Percentiles rank a stretch among this genome's conserved stretches.
Evolutionary conservation across 352 stramenopile genomes (phyloP).

Genomic region (Phytophthora capsici): DNA sequence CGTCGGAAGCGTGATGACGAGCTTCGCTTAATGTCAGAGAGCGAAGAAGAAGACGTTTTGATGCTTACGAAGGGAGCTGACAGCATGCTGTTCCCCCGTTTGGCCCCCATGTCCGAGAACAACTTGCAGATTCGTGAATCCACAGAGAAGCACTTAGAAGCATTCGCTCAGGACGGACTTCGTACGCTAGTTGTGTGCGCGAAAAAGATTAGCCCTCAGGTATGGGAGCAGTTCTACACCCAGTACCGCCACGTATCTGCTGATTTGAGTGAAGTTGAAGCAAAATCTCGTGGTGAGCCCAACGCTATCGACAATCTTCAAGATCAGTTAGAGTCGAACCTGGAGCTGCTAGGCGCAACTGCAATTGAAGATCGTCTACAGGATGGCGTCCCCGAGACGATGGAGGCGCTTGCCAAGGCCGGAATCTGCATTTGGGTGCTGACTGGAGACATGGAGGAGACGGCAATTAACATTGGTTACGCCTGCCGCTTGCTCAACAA

Average conservation of each 20-base stretch:
- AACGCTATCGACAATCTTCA: slow-evolving; percentile 76
- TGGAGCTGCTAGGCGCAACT: slow-evolving; percentile 82
- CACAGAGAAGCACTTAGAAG: slow-evolving; percentile 77
- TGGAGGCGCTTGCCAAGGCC: slow-evolving; percentile 75
- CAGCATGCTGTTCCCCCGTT: slow-evolving; percentile 85
- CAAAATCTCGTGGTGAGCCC: slow-evolving; percentile 60
- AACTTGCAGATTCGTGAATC: slow-evolving; percentile 50
- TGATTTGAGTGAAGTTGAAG: slow-evolving; percentile 75
- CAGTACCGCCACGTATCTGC: slow-evolving; percentile 69
- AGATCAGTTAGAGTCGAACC: slow-evolving; percentile 78
- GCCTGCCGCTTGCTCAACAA: slow-evolving; percentile 90
- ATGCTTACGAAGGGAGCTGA: slow-evolving; percentile 86
- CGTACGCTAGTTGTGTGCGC: slow-evolving; percentile 88
- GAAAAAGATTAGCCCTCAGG: slow-evolving; percentile 55
- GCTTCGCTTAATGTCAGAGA: slow-evolving; percentile 68
- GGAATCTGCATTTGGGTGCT: slow-evolving; percentile 90
- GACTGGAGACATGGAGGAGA: slow-evolving; percentile 91
- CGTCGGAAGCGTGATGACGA: slow-evolving; percentile 73
- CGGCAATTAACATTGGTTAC: slow-evolving; percentile 90
- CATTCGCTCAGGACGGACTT: slow-evolving; percentile 87
- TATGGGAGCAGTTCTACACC: slow-evolving; percentile 75
- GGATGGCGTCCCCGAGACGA: slow-evolving; percentile 81
- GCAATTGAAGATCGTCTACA: slow-evolving; percentile 90
- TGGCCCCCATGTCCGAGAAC: slow-evolving; percentile 42
- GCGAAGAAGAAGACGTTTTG: slow-evolving; percentile 76